phyloP scores from a whole-genome alignment of 257 asterid genomes.

The Verbena officinalis region DNA sequence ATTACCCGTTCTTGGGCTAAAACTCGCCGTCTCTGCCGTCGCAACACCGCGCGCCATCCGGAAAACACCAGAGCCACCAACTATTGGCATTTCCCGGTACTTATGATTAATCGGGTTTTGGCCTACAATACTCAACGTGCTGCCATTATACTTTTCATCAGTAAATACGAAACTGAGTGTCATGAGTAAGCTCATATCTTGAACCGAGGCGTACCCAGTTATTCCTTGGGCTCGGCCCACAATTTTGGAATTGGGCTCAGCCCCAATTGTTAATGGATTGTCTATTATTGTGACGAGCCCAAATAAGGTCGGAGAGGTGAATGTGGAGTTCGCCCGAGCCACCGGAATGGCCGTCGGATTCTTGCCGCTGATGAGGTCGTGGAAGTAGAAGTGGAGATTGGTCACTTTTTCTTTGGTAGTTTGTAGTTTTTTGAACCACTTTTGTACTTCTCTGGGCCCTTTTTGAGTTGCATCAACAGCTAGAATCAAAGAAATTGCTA shows the following conservation, averaged over 20 bases:
- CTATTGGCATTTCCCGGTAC: neutral
- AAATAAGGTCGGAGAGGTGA: conserved; percentile 1
- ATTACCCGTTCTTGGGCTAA: conserved; percentile 9
- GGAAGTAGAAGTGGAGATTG: neutral
- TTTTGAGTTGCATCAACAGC: neutral
- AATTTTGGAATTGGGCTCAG: neutral
- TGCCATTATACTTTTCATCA: neutral
- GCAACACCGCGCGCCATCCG: conserved; percentile 19
- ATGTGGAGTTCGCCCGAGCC: neutral
- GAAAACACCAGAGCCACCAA: conserved; percentile 25
- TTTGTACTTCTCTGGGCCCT: conserved; percentile 7
- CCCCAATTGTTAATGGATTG: neutral
- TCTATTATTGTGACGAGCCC: neutral
- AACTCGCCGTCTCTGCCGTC: conserved; percentile 7
- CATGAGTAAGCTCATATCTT: neutral
- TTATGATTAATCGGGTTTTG: neutral
- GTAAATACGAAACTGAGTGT: neutral
- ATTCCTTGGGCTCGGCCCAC: neutral
- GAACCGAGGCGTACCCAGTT: neutral
- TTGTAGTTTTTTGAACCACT: neutral
- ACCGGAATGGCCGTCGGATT: neutral
- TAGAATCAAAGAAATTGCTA: neutral
- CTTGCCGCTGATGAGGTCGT: neutral
- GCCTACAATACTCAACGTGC: neutral
- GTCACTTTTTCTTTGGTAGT: neutral